Evolutionary conservation across 208 protist genomes (phyloP), one percentile per base, ranked within the genome.

Genomic region (Trypanosoma congolense): DNA sequence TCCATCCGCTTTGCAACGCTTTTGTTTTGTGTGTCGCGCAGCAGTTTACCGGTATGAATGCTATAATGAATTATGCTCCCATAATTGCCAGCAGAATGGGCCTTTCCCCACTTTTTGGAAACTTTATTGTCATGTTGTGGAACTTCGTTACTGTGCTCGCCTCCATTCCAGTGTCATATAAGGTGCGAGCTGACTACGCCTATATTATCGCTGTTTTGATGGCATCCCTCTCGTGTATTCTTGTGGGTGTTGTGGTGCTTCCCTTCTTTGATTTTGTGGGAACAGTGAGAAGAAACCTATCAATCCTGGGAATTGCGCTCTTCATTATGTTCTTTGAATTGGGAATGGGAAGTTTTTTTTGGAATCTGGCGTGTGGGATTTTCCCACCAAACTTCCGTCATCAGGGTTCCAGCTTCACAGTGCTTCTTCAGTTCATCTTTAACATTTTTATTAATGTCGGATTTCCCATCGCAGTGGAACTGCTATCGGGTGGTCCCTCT

Each of bases 61-160:
- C 76, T 4, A 56, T 78, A 29, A 77, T 78, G 65, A 79, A 65
- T 60, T 83, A 73, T 38, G 71, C 71, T 5, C 70, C 70, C 18
- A 72, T 12, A 19, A 77, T 83, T 50, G 69, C 56, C 40, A 36
- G 25, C 12, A 63, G 28, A 31, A 45, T 69, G 38, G 65, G 61
- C 41, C 41, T 73, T 16, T 33, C 36, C 6, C 59, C 66, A 33
- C 62, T 83, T 16, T 43, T 63, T 22, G 76, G 76, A 52, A 83
- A 77, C 56, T 36, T 83, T 43, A 43, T 77, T 28, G 51, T 83
- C 14, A 83, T 83, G 76, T 33, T 35, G 9, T 83, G 76, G 72
- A 79, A 83, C 58, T 70, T 70, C 33, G 47, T 70, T 18, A 60
- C 63, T 0, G 51, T 67, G 22, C 46, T 75, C 25, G 5, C 29